Percentiles rank a stretch among this genome's conserved stretches.
Evolutionary conservation across 2,329 filamentous ascomycete species (phyloP).

Genomic region (Clathrospora elynae): DNA sequence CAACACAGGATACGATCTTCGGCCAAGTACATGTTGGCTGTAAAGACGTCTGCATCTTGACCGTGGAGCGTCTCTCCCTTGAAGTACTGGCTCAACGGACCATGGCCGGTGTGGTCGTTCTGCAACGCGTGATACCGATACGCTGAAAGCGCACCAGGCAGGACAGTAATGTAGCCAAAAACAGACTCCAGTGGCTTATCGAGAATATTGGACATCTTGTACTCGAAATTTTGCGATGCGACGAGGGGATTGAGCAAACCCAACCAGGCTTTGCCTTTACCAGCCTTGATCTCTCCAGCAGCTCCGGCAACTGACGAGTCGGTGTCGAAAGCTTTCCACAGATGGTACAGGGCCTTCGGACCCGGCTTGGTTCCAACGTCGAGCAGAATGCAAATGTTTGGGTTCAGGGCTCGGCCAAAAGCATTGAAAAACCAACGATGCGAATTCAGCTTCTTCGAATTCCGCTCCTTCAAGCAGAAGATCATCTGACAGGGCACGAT

Average conservation of each 20-base stretch:
- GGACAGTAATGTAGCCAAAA: constrained; percentile 96
- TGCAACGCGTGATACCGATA: constrained; percentile 96
- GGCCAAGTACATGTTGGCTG: constrained; percentile 92
- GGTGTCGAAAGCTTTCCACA: constrained; percentile 98
- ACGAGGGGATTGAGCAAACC: constrained; percentile 92
- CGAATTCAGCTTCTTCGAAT: constrained; percentile 96
- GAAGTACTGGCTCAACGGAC: constrained; percentile 96
- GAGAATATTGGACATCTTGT: constrained; percentile 99
- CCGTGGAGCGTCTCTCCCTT: constrained; percentile 97
- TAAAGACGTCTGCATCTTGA: constrained; percentile 95
- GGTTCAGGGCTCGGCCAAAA: constrained; percentile 87
- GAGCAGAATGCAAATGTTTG: constrained; percentile 94
- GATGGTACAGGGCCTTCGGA: constrained; percentile 87
- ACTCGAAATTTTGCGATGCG: constrained; percentile 98
- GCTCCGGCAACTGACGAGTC: constrained; percentile 97
- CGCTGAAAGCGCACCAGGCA: constrained; percentile 91
- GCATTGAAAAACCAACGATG: constrained; percentile 99
- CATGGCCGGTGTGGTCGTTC: constrained; percentile 94
- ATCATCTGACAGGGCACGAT: constrained; percentile 98
- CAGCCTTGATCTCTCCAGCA: constrained; percentile 96
- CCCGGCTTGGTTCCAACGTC: constrained; percentile 95
- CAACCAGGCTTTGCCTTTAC: constrained; percentile 82
- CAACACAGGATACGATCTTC: constrained; percentile 90
- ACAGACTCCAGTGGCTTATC: constrained; percentile 97
- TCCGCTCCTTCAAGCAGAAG: constrained; percentile 98